Percentiles rank a stretch among this genome's conserved stretches.
These are phyloP conservation scores for Candida loeiensis DNA, from an alignment of 805 yeast genomes.

Conservation along the genomic window DNA sequence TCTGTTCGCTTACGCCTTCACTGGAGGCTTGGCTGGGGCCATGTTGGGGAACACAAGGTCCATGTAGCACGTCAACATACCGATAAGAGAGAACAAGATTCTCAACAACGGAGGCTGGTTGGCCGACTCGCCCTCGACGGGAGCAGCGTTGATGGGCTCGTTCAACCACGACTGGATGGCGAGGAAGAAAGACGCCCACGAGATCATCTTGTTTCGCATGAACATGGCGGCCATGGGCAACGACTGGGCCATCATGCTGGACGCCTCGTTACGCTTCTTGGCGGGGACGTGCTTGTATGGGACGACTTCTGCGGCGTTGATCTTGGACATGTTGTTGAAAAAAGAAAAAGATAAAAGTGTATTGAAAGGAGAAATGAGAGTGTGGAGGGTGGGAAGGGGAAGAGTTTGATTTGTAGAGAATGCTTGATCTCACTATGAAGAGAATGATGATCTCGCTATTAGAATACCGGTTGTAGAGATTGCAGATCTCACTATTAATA, in stretches of 20 bases:
- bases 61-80: conserved; percentile 52
- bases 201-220: conserved; percentile 52
- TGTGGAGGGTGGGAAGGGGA: conserved; percentile 1
- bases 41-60: conserved; percentile 47
- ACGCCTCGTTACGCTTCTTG: conserved; percentile 43
- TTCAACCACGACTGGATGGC: conserved; percentile 47
- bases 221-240: conserved; percentile 71
- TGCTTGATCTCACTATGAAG: no score
- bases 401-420: background rate
- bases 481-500: no score
- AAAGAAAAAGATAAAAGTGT: background rate
- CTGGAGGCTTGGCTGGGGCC: conserved; percentile 19
- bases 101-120: conserved; percentile 48
- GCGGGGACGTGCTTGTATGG: conserved; percentile 50
- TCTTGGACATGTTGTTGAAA: conserved; percentile 16
- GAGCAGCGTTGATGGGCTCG: conserved; percentile 36
- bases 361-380: background rate
- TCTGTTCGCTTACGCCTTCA: background rate
- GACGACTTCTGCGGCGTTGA: conserved; percentile 32
- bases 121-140: conserved; percentile 17
- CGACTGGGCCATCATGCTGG: conserved; percentile 49
- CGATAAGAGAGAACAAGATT: conserved; percentile 43
- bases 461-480: background rate
- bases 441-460: no score
- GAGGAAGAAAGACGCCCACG: conserved; percentile 55